phyloP scores from a whole-genome alignment of 164 flowering plant genomes.

The Umbilicus rupestris region DNA sequence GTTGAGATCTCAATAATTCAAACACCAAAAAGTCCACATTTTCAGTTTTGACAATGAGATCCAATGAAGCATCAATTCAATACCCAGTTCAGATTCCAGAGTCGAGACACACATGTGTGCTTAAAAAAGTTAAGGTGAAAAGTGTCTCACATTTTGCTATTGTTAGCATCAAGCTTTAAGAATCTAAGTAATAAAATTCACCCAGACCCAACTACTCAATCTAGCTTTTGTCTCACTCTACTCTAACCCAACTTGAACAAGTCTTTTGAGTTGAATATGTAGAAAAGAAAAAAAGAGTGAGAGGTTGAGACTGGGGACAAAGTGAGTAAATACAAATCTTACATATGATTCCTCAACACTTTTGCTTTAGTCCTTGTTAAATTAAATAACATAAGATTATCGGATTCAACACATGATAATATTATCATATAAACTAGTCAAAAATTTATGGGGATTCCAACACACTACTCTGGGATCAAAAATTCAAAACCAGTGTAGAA shows the following conservation, averaged over 20 bases:
- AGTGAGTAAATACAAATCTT: slow-evolving; percentile 1
- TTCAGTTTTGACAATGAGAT: neutral
- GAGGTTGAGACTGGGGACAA: neutral
- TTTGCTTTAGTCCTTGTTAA: neutral
- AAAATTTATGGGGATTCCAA: no score
- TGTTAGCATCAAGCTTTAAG: neutral
- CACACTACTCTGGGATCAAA: no score
- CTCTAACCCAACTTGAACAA: neutral
- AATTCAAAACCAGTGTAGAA: no score
- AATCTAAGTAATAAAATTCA: neutral
- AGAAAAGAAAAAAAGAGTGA: neutral
- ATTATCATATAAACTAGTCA: no score
- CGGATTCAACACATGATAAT: no score
- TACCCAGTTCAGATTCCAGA: neutral
- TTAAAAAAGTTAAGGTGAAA: neutral
- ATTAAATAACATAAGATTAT: no score
- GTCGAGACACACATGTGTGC: neutral
- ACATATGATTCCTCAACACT: neutral
- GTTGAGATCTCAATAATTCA: neutral
- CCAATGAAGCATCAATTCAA: neutral
- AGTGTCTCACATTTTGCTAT: slow-evolving; percentile 1
- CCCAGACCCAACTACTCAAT: slow-evolving; percentile 1
- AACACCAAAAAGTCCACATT: neutral
- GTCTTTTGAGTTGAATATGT: neutral
- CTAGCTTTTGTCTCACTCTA: neutral